Evolutionary conservation across 306 rosid genomes (phyloP).

Genomic region (Castanospermum australe): DNA sequence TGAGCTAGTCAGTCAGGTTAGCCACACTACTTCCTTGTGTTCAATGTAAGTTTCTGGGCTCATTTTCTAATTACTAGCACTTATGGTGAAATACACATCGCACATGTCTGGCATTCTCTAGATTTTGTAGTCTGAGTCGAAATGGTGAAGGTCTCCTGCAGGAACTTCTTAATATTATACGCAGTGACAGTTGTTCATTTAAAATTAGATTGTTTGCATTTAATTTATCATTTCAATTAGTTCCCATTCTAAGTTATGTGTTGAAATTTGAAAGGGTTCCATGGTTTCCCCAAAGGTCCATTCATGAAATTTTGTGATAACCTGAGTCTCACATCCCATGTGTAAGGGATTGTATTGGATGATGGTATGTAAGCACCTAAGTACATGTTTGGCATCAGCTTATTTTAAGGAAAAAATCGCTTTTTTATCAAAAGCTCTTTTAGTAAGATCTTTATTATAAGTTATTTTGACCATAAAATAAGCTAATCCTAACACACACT

Average conservation of each 20-base stretch:
- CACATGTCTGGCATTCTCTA: background rate
- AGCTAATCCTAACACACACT: no score
- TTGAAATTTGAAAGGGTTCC: background rate
- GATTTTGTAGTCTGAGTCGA: background rate
- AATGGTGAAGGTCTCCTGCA: background rate
- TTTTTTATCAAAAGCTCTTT: no score
- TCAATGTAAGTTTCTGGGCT: background rate
- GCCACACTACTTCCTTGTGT: background rate
- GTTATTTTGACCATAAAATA: no score
- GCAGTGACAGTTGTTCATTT: background rate
- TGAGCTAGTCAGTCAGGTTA: constrained; percentile 83
- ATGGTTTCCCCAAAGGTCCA: background rate
- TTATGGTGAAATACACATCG: background rate
- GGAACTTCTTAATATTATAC: background rate
- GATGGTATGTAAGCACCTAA: no score
- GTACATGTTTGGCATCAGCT: no score
- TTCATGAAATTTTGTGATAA: background rate
- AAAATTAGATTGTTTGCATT: background rate
- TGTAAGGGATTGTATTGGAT: constrained; percentile 5
- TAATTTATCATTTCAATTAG: background rate
- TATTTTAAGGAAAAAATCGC: no score
- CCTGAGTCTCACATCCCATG: background rate
- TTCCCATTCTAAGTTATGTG: background rate
- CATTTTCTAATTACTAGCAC: background rate
- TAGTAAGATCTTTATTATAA: no score